phyloP scores from a whole-genome alignment of 768 basidiomycete species.

The Tricholoma flavovirens region DNA sequence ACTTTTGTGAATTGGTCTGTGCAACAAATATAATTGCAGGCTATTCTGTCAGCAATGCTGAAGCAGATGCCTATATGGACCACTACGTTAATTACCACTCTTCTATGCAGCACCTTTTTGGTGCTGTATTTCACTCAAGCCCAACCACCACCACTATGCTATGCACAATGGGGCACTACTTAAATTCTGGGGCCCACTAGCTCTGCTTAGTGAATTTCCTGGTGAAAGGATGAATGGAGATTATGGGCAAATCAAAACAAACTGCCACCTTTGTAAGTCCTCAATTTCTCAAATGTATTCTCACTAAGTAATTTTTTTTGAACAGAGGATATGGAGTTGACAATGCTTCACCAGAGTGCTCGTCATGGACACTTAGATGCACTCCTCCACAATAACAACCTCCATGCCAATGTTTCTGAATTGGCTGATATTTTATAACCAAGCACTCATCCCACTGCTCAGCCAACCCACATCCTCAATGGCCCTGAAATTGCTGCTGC shows the following conservation, averaged over 20 bases:
- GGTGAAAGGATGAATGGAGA: no score
- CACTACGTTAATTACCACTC: constrained; percentile 21
- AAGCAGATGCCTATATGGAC: no score
- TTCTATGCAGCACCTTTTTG: constrained; percentile 15
- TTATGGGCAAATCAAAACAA: constrained; percentile 21
- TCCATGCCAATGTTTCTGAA: neutral
- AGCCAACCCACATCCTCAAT: neutral
- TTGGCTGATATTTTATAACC: neutral
- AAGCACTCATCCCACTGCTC: neutral
- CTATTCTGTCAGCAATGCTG: constrained; percentile 17
- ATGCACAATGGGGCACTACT: constrained; percentile 18
- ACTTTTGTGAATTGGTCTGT: constrained; percentile 19
- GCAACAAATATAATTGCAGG: constrained; percentile 22
- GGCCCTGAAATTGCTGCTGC: no score
- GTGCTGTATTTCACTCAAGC: constrained; percentile 12
- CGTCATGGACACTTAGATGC: constrained; percentile 2
- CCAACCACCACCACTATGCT: constrained; percentile 31
- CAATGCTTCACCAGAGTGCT: constrained; percentile 6
- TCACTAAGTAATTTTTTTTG: neutral
- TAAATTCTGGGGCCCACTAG: constrained; percentile 26
- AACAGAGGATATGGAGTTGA: constrained; percentile 7
- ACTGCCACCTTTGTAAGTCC: constrained; percentile 14
- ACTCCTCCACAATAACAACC: neutral
- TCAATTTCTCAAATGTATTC: neutral
- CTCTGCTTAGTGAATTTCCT: constrained; percentile 24